These are phyloP conservation scores for Camelina sativa DNA, from an alignment of 345 rosid species.

Conservation along the genomic window DNA sequence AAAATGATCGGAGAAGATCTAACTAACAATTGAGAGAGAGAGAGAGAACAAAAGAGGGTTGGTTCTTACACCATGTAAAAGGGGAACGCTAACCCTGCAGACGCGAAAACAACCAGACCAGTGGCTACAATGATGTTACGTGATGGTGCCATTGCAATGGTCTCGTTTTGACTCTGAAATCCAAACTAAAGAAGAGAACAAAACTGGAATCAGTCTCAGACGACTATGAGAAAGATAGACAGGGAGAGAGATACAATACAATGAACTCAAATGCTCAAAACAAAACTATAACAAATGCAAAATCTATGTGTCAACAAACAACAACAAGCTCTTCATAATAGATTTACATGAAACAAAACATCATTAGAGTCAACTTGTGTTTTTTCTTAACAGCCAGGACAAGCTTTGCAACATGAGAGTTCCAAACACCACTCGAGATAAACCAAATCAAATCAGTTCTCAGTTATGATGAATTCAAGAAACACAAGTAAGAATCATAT, in stretches of 20 bases:
- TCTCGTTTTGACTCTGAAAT: neutral
- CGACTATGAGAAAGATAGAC: neutral
- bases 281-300: neutral
- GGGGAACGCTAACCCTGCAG: constrained; percentile 86
- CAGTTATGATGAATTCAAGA: too few species aligned
- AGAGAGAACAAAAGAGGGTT: neutral
- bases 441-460: too few species aligned
- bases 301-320: too few species aligned
- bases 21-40: neutral
- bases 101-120: constrained; percentile 78
- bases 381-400: too few species aligned
- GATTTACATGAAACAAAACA: too few species aligned
- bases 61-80: constrained; percentile 86
- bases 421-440: too few species aligned
- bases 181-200: neutral
- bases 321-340: too few species aligned
- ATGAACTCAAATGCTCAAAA: neutral
- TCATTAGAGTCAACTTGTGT: too few species aligned
- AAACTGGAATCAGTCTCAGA: neutral
- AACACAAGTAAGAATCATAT: too few species aligned
- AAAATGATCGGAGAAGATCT: neutral
- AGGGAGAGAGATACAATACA: neutral
- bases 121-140: constrained; percentile 76
- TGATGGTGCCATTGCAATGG: constrained; percentile 51
- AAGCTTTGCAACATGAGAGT: too few species aligned